phyloP scores from a whole-genome alignment of 208 protist species.

The Leishmania tarentolae region DNA sequence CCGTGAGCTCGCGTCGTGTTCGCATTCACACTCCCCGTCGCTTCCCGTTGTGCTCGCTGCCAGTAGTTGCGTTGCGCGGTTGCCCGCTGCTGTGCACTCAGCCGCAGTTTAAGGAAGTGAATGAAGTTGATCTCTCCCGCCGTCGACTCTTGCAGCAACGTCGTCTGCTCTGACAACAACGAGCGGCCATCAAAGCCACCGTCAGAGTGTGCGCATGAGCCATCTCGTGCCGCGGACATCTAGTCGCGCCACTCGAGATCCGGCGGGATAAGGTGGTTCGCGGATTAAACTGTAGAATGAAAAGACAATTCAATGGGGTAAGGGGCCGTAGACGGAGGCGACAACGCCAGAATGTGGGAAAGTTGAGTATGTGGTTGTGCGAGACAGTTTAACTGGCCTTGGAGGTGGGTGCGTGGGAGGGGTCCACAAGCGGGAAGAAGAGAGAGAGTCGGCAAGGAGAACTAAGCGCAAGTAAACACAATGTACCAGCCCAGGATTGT shows the following conservation, averaged over 20 bases:
- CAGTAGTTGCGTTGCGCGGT: constrained; percentile 76
- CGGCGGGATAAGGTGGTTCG: background rate
- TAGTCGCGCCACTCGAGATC: background rate
- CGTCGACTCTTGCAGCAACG: constrained; percentile 50
- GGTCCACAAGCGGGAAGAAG: background rate
- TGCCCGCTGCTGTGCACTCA: constrained; percentile 59
- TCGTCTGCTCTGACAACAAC: constrained; percentile 69
- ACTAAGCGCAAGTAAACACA: background rate
- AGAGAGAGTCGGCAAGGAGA: background rate
- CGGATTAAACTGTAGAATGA: background rate
- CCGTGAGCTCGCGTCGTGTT: background rate
- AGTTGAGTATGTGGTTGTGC: background rate
- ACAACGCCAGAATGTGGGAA: background rate
- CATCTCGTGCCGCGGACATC: constrained; percentile 5
- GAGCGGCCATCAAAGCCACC: constrained; percentile 42
- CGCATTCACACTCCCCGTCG: background rate
- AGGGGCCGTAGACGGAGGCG: background rate
- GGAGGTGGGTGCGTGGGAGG: background rate
- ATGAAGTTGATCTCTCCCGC: constrained; percentile 70
- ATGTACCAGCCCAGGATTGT: background rate
- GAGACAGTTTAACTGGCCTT: background rate
- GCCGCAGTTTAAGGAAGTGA: constrained; percentile 61
- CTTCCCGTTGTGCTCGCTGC: constrained; percentile 25
- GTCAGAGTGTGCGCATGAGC: background rate
- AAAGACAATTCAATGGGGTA: background rate